phyloP scores from a whole-genome alignment of 257 asterid genomes.

The Nicotiana knightiana region DNA sequence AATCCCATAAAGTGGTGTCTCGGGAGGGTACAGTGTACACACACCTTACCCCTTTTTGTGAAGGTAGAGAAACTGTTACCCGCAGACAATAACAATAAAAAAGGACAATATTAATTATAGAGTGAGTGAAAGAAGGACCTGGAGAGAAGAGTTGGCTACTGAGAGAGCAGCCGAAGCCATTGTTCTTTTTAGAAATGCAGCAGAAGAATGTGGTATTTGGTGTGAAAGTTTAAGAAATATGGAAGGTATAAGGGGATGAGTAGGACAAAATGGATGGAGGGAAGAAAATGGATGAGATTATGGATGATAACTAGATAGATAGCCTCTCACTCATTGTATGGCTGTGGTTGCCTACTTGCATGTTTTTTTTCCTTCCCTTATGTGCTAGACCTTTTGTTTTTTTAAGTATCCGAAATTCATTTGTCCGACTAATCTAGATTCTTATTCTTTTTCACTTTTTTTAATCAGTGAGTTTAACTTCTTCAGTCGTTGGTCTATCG shows the following conservation, averaged over 20 bases:
- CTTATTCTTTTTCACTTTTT: neutral
- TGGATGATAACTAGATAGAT: slow-evolving; percentile 44
- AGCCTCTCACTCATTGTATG: slow-evolving; percentile 84
- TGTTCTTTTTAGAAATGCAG: neutral
- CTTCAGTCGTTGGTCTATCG: no score
- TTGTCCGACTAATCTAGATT: neutral
- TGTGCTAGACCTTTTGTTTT: neutral
- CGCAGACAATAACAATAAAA: neutral
- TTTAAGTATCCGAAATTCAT: neutral
- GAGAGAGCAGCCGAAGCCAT: slow-evolving; percentile 90
- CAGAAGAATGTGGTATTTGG: slow-evolving; percentile 21
- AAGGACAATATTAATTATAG: neutral
- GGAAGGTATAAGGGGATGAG: slow-evolving; percentile 15
- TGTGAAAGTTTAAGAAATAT: slow-evolving; percentile 12
- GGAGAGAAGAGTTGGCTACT: slow-evolving; percentile 66
- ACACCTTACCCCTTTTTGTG: no score
- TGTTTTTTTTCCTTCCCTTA: neutral
- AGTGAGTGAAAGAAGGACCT: slow-evolving; percentile 29
- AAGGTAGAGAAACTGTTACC: no score
- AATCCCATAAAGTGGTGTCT: no score
- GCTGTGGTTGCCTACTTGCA: slow-evolving; percentile 34
- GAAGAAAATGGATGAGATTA: slow-evolving; percentile 58
- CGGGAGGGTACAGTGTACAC: no score
- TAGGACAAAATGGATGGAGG: neutral
- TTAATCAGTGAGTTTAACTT: neutral